A percentile compares a stretch with the other conserved stretches of the same genome.
phyloP scores from a whole-genome alignment of 2,329 filamentous ascomycete species.

The Mollisia scopiformis region DNA sequence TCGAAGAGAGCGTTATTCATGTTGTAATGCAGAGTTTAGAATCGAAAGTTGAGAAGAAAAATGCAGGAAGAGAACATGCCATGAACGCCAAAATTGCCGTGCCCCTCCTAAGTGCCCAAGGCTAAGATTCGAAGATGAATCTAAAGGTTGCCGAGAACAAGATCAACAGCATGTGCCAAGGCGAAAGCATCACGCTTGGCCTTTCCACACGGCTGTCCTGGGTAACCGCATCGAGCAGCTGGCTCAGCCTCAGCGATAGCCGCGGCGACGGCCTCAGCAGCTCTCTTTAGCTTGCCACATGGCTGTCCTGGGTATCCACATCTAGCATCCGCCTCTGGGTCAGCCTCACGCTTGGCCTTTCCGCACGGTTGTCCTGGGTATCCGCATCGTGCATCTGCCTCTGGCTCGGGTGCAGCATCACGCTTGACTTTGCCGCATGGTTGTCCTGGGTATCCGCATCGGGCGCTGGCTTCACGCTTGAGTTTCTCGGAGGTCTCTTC shows the following conservation, averaged over 20 bases:
- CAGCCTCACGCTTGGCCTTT: conserved; percentile 13
- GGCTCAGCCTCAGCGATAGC: conserved; percentile 15
- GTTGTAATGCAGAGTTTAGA: neutral
- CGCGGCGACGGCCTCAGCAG: conserved; percentile 28
- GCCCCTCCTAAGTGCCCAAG: neutral
- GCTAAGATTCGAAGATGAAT: neutral
- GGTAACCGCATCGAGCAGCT: conserved; percentile 16
- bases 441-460: conserved; percentile 30
- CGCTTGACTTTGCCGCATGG: conserved; percentile 34
- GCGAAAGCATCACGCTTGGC: conserved; percentile 21
- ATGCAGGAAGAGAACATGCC: neutral
- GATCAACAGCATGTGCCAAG: conserved; percentile 19
- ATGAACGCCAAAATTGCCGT: neutral
- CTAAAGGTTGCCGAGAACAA: conserved; percentile 16
- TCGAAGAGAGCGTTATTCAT: neutral
- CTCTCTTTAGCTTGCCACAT: conserved; percentile 34
- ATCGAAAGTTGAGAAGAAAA: neutral
- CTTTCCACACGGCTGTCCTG: conserved; percentile 20
- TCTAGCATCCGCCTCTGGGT: conserved; percentile 19
- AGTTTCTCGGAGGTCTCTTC: conserved; percentile 5
- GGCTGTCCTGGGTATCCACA: conserved; percentile 30
- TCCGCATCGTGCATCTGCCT: conserved; percentile 22
- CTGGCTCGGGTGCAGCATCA: conserved; percentile 24
- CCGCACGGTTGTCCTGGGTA: conserved; percentile 16
- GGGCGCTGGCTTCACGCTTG: conserved; percentile 21